phyloP scores from a whole-genome alignment of 345 rosid species.

The Heritiera littoralis region DNA sequence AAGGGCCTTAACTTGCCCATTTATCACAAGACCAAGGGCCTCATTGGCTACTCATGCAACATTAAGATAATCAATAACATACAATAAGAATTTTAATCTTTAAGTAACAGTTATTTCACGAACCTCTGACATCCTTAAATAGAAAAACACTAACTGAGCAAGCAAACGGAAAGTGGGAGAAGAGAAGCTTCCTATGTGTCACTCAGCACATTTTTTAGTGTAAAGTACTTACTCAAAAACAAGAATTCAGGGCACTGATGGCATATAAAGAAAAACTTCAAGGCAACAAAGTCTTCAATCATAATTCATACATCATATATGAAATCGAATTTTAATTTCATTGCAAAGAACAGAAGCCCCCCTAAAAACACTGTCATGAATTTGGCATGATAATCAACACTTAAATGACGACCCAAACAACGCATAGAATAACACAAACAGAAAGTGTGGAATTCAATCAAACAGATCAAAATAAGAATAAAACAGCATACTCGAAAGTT shows the following conservation, averaged over 20 bases:
- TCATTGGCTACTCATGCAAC: neutral
- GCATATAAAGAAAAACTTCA: neutral
- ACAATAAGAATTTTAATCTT: neutral
- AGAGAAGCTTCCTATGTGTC: neutral
- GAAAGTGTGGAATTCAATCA: neutral
- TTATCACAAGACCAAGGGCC: neutral
- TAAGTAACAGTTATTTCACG: neutral
- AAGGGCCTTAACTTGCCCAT: neutral
- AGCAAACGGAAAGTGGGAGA: neutral
- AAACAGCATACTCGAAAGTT: neutral
- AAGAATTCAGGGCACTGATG: neutral
- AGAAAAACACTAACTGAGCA: neutral
- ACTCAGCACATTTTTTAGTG: neutral
- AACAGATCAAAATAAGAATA: neutral
- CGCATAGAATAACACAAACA: neutral
- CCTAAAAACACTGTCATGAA: neutral
- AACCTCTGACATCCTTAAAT: neutral
- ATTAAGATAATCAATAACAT: neutral
- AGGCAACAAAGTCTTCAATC: slow-evolving; percentile 7
- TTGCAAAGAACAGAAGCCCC: neutral
- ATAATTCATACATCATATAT: neutral
- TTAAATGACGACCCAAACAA: neutral
- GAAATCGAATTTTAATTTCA: neutral
- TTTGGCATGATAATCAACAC: neutral
- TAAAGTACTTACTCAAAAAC: neutral